Evolutionary conservation across 2,329 filamentous ascomycete species (phyloP).

Genomic region (Penicillium sp.): DNA sequence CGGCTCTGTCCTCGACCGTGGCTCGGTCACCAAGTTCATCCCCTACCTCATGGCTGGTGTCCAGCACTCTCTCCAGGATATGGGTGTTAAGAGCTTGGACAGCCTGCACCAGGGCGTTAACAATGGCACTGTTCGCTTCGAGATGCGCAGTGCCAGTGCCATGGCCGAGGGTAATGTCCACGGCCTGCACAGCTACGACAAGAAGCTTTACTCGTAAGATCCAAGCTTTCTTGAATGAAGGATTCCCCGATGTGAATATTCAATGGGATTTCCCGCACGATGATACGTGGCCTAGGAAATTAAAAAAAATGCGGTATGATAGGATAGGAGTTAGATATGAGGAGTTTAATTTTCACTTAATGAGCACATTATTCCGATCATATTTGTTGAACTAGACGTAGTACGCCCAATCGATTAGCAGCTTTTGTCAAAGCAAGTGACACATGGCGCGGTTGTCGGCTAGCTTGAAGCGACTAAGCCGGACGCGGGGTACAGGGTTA

Average conservation of each 20-base stretch:
- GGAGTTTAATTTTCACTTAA: slow-evolving; percentile 30
- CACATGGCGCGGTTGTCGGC: slow-evolving; percentile 25
- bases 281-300: slow-evolving; percentile 35
- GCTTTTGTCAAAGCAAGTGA: too few species aligned
- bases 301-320: slow-evolving; percentile 39
- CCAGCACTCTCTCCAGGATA: slow-evolving; percentile 97
- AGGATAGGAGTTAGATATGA: slow-evolving; percentile 36
- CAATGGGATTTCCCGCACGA: slow-evolving; percentile 25
- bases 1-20: slow-evolving; percentile 63
- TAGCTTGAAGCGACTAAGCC: slow-evolving; percentile 22
- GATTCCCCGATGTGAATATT: slow-evolving; percentile 28
- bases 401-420: too few species aligned
- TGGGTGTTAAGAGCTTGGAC: slow-evolving; percentile 78
- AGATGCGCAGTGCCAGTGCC: slow-evolving; percentile 90
- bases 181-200: slow-evolving; percentile 96
- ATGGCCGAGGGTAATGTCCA: slow-evolving; percentile 97
- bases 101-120: slow-evolving; percentile 77
- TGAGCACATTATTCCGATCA: slow-evolving; percentile 18
- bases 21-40: slow-evolving; percentile 90
- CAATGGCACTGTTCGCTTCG: slow-evolving; percentile 81
- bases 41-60: slow-evolving; percentile 94
- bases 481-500: slow-evolving; percentile 29
- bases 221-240: slow-evolving; percentile 25
- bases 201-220: slow-evolving; percentile 92
- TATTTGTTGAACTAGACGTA: neutral